Conservation (phyloP, 192 early-diverging fungal genomes). For the Haplosporangium gracile region DNA sequence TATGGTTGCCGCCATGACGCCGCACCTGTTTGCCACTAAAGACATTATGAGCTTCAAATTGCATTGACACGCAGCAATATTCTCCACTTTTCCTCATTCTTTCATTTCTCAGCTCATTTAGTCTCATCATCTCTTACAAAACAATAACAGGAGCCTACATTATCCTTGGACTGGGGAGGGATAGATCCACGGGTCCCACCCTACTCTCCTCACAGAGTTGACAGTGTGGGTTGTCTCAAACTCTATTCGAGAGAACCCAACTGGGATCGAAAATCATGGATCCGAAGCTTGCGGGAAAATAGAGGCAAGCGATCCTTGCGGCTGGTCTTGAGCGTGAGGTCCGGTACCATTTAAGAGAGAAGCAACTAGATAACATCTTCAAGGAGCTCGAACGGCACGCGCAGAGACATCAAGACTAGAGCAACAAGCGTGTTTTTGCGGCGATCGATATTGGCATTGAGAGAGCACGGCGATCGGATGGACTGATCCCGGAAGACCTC, state of each 20-base stretch:
- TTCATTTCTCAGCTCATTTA: not conserved
- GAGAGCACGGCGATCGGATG: constrained; percentile 35
- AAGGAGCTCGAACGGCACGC: constrained; percentile 58
- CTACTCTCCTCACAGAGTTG: constrained; percentile 23
- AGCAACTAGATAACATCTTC: constrained; percentile 58
- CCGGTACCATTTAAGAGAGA: constrained; percentile 39
- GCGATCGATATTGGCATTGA: constrained; percentile 16
- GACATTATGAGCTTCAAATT: no score
- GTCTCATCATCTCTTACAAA: not conserved
- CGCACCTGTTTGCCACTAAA: no score
- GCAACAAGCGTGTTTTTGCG: not conserved
- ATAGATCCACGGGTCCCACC: not conserved
- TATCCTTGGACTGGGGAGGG: constrained; percentile 20
- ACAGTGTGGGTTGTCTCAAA: constrained; percentile 21
- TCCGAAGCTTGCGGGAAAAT: constrained; percentile 17
- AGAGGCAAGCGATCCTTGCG: constrained; percentile 7
- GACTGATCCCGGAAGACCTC: constrained; percentile 43
- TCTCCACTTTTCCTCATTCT: not conserved
- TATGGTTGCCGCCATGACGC: no score
- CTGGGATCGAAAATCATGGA: constrained; percentile 56
- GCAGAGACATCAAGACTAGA: constrained; percentile 44
- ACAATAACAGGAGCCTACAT: not conserved
- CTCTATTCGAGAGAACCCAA: constrained; percentile 48
- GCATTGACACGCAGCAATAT: no score
- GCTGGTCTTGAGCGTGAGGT: not conserved